Conservation (phyloP, 2,329 filamentous ascomycete genomes). For the Aureobasidium sp. region DNA sequence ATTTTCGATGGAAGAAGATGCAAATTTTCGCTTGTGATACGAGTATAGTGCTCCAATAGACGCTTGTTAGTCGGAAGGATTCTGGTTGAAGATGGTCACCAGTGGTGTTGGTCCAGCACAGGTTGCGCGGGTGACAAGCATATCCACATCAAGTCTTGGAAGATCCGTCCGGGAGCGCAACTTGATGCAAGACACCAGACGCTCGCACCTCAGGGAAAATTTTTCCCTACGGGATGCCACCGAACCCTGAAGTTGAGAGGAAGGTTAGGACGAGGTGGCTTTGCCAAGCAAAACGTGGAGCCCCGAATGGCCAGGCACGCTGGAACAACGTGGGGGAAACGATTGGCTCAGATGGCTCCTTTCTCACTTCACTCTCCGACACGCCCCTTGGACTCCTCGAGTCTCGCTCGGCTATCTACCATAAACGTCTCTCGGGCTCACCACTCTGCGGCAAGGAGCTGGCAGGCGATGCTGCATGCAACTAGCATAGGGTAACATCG, state of each 20-base stretch:
- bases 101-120: not conserved
- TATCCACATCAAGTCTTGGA: not conserved
- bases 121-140: not conserved
- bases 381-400: not conserved
- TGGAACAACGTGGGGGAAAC: not conserved
- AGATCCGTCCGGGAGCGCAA: not conserved
- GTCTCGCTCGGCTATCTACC: constrained; percentile 5
- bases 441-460: constrained; percentile 1
- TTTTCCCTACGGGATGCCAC: not conserved
- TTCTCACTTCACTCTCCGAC: not conserved
- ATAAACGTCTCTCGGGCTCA: constrained; percentile 4
- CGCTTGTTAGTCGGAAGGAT: not conserved
- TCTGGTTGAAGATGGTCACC: not conserved
- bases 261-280: constrained; percentile 7
- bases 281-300: constrained; percentile 7
- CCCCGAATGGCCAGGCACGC: not conserved
- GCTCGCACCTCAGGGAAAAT: not conserved
- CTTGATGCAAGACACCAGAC: not conserved
- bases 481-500: not conserved
- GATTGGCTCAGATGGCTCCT: not conserved
- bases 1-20: not conserved
- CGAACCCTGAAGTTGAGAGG: not conserved
- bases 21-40: not conserved
- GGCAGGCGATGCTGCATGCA: not conserved
- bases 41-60: not conserved